Percentiles rank a stretch among this genome's conserved stretches.
Conservation (phyloP, 1,284 basidiomycete species). For the Rhizoctonia solani region DNA sequence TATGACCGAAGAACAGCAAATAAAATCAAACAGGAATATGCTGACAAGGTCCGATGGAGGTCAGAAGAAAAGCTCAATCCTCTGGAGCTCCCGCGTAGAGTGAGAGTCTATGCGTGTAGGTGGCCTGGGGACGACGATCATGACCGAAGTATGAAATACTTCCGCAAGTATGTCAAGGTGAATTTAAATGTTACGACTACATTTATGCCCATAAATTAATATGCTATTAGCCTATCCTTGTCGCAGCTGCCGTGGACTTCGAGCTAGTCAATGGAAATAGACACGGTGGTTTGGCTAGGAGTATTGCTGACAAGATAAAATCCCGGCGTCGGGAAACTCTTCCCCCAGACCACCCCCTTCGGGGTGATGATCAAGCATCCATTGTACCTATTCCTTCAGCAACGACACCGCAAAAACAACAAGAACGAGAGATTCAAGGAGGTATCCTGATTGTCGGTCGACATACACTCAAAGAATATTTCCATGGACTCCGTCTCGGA, state of each 20-base stretch:
- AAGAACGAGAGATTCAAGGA: constrained; percentile 71
- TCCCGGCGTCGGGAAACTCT: constrained; percentile 62
- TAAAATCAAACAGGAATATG: constrained; percentile 75
- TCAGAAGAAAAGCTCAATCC: constrained; percentile 69
- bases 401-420: constrained; percentile 51
- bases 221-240: constrained; percentile 77
- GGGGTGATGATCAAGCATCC: constrained; percentile 38
- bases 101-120: constrained; percentile 84
- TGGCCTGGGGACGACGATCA: constrained; percentile 96
- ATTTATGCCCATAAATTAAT: constrained; percentile 10
- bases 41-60: constrained; percentile 77
- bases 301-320: constrained; percentile 74
- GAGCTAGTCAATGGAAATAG: constrained; percentile 80
- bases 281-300: constrained; percentile 80
- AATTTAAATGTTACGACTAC: constrained; percentile 39
- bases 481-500: constrained; percentile 82
- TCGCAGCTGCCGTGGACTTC: constrained; percentile 93
- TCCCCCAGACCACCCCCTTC: constrained; percentile 43
- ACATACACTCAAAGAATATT: constrained; percentile 92
- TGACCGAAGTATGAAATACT: constrained; percentile 82
- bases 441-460: constrained; percentile 89
- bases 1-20: constrained; percentile 85
- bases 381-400: constrained; percentile 61
- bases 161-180: constrained; percentile 96
- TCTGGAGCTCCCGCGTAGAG: constrained; percentile 74